Conservation (phyloP, 2,329 filamentous ascomycete genomes). For the Zymoseptoria brevis region DNA sequence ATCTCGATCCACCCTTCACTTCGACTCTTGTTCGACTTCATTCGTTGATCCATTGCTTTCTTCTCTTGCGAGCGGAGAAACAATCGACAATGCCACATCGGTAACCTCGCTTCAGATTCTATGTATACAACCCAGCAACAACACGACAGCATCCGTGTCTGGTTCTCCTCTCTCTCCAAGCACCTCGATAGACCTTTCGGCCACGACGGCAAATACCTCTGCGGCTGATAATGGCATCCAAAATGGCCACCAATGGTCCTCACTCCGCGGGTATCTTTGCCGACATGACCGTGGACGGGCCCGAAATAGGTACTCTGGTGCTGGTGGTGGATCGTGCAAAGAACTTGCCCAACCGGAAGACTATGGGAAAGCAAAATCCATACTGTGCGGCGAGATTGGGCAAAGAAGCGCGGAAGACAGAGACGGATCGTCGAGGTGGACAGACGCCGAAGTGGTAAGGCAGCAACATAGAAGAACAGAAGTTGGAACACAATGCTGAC, state of each 20-base stretch:
- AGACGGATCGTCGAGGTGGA: constrained; percentile 84
- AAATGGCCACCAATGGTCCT: constrained; percentile 42
- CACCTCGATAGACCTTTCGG: neutral
- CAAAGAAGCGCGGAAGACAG: constrained; percentile 96
- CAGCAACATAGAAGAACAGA: constrained; percentile 23
- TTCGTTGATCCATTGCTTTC: neutral
- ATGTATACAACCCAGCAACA: neutral
- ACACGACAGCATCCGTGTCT: neutral
- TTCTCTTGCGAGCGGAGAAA: neutral
- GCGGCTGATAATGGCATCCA: constrained; percentile 2
- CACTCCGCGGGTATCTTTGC: constrained; percentile 92
- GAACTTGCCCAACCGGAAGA: constrained; percentile 93
- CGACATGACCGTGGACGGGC: constrained; percentile 87
- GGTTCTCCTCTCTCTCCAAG: neutral
- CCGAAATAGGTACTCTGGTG: constrained; percentile 86
- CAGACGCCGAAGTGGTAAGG: constrained; percentile 88
- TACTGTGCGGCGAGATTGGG: constrained; percentile 90
- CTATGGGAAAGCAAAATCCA: constrained; percentile 96
- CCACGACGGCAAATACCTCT: neutral
- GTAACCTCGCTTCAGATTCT: neutral
- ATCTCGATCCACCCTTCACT: neutral
- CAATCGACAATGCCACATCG: neutral
- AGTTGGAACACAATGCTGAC: constrained; percentile 8
- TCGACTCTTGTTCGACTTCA: neutral
- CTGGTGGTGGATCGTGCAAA: constrained; percentile 89